Evolutionary conservation across 306 rosid genomes (phyloP).

Genomic region (Begonia fuchsioides): DNA sequence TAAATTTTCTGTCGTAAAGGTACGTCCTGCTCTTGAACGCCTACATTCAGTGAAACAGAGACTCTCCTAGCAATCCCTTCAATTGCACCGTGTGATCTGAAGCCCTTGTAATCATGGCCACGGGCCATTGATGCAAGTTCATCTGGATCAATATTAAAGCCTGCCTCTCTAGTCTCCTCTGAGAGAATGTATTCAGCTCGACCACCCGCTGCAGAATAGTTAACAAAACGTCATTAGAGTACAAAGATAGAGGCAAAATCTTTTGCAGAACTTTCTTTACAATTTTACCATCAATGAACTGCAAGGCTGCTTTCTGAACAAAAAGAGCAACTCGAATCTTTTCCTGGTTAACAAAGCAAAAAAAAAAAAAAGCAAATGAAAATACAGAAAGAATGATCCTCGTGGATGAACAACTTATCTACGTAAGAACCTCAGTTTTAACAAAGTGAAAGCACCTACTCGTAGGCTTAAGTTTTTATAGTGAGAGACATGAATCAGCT

Average conservation of each 20-base stretch:
- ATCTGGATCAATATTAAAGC: slow-evolving; percentile 76
- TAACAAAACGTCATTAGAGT: slow-evolving; percentile 2
- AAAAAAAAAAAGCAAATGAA: slow-evolving; percentile 10
- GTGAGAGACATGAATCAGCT: no score
- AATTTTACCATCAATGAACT: slow-evolving; percentile 65
- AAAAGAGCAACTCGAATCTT: slow-evolving; percentile 70
- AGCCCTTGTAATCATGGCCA: slow-evolving; percentile 36
- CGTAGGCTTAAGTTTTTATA: no score
- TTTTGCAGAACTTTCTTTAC: no score
- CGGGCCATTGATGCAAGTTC: slow-evolving; percentile 65
- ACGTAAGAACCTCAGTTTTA: background rate
- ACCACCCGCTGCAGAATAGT: slow-evolving; percentile 42
- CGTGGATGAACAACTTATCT: background rate
- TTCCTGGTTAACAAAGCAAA: slow-evolving; percentile 43
- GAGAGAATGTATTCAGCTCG: slow-evolving; percentile 39
- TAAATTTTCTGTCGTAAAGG: slow-evolving; percentile 50
- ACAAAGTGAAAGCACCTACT: no score
- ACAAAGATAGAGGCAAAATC: no score
- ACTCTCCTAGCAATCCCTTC: slow-evolving; percentile 43
- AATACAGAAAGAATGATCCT: background rate
- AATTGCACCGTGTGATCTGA: slow-evolving; percentile 39
- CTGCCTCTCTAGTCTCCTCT: slow-evolving; percentile 54
- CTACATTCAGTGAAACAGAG: slow-evolving; percentile 33
- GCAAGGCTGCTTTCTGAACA: slow-evolving; percentile 86
- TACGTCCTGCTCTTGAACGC: slow-evolving; percentile 34